Conservation (phyloP, 495 filamentous ascomycete species). For the Chaetomium tenue region DNA sequence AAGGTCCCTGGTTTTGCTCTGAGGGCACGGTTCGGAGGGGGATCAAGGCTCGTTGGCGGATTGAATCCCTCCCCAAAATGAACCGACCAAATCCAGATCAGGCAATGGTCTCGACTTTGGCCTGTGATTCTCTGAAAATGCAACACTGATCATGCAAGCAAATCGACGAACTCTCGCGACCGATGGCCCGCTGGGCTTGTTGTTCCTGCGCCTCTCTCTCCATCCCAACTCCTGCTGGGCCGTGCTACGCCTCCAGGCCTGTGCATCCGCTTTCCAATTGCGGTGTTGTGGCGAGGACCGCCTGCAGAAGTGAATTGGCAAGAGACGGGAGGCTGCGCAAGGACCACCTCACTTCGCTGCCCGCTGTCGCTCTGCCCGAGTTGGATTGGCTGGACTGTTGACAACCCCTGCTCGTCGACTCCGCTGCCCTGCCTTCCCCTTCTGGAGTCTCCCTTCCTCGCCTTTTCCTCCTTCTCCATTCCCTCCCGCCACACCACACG, state of each 20-base stretch:
- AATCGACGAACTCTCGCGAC: background rate
- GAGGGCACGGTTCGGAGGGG: constrained; percentile 4
- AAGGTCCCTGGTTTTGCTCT: background rate
- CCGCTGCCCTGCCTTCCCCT: constrained; percentile 28
- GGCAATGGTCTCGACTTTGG: background rate
- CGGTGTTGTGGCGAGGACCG: constrained; percentile 17
- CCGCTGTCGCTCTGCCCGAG: constrained; percentile 14
- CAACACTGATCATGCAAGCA: background rate
- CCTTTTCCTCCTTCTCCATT: constrained; percentile 35
- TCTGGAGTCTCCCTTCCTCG: constrained; percentile 26
- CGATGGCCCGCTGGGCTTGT: background rate
- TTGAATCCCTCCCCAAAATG: constrained; percentile 6
- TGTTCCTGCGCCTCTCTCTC: background rate
- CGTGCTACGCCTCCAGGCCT: constrained; percentile 8
- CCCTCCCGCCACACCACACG: constrained; percentile 29
- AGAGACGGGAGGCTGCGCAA: constrained; percentile 11
- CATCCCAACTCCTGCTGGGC: constrained; percentile 1
- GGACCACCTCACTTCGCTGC: constrained; percentile 18
- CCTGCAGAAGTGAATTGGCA: constrained; percentile 9
- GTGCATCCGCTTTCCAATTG: constrained; percentile 10
- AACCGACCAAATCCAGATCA: constrained; percentile 6
- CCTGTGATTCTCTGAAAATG: background rate
- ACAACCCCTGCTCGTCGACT: constrained; percentile 20
- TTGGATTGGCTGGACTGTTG: constrained; percentile 18
- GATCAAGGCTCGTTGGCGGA: background rate